Percentiles rank a stretch among this genome's conserved stretches.
Conservation (phyloP, 73 alveolate genomes). For the Effrenium voratum region DNA sequence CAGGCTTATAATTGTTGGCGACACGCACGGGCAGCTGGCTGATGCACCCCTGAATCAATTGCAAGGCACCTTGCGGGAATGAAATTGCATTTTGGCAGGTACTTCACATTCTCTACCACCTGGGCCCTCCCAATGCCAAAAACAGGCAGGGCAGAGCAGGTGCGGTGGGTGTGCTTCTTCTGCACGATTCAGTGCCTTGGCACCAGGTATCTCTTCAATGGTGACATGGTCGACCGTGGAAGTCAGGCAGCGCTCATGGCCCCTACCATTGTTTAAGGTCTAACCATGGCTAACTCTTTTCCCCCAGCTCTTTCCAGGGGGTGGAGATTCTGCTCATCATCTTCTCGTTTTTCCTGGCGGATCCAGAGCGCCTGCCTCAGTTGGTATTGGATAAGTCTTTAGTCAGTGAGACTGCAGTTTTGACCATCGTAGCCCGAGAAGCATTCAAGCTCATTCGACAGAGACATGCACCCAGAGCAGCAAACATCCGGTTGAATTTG, state of each 20-base stretch:
- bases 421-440: not conserved
- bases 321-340: conserved; percentile 89
- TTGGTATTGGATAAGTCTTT: not conserved
- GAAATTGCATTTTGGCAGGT: not conserved
- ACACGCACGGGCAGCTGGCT: conserved; percentile 93
- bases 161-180: not conserved
- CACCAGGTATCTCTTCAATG: conserved; percentile 89
- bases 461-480: not conserved
- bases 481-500: not conserved
- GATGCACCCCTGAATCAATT: not conserved
- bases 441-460: not conserved
- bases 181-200: not conserved
- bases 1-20: conserved; percentile 87
- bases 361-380: conserved; percentile 55
- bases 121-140: conserved; percentile 73
- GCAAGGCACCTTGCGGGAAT: not conserved
- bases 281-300: no score
- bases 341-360: conserved; percentile 53
- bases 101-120: conserved; percentile 64
- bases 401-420: not conserved
- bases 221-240: conserved; percentile 94
- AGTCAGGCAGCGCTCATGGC: conserved; percentile 63
- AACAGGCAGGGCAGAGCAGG: conserved; percentile 26
- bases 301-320: conserved; percentile 30
- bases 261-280: no score